These are phyloP conservation scores for Fusarium verrucosum DNA, from an alignment of 2,329 filamentous ascomycete species.

Conservation along the genomic window DNA sequence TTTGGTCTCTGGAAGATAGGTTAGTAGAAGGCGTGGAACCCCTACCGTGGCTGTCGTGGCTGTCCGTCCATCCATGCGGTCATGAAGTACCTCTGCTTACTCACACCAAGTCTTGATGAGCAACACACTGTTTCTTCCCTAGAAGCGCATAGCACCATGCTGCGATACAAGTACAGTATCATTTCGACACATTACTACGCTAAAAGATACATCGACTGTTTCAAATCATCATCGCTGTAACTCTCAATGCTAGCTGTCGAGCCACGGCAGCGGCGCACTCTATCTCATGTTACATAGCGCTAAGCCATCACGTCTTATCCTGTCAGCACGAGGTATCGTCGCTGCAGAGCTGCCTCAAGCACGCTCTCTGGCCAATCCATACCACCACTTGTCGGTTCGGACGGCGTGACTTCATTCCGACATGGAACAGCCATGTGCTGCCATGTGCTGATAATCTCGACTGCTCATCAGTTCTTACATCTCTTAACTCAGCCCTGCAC, in stretches of 20 bases:
- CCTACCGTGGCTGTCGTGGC: conserved; percentile 16
- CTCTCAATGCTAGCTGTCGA: conserved; percentile 1
- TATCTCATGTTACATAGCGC: conserved; percentile 6
- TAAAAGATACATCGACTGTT: conserved; percentile 10
- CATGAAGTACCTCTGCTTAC: conserved; percentile 6
- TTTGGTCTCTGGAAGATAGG: no score
- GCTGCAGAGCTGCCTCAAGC: conserved; percentile 5
- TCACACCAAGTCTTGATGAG: conserved; percentile 13
- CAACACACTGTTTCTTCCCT: conserved; percentile 4
- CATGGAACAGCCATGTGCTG: conserved; percentile 10
- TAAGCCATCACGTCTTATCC: background rate
- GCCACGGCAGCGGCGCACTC: conserved; percentile 25
- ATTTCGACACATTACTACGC: background rate
- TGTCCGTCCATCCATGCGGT: conserved; percentile 10
- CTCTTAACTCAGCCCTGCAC: conserved; percentile 27
- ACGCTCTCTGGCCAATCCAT: conserved; percentile 2
- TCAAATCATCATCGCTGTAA: conserved; percentile 14
- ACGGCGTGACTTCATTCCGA: conserved; percentile 9
- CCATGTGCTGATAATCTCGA: background rate
- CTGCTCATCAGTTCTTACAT: background rate
- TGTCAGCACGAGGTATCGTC: conserved; percentile 8
- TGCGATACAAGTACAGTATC: conserved; percentile 11
- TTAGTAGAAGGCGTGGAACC: conserved; percentile 11
- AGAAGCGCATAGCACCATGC: background rate
- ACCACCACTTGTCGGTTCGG: conserved; percentile 13